Base-by-base conservation (phyloP, 805 yeast genomes). In the Kuraishia capsulata region DNA sequence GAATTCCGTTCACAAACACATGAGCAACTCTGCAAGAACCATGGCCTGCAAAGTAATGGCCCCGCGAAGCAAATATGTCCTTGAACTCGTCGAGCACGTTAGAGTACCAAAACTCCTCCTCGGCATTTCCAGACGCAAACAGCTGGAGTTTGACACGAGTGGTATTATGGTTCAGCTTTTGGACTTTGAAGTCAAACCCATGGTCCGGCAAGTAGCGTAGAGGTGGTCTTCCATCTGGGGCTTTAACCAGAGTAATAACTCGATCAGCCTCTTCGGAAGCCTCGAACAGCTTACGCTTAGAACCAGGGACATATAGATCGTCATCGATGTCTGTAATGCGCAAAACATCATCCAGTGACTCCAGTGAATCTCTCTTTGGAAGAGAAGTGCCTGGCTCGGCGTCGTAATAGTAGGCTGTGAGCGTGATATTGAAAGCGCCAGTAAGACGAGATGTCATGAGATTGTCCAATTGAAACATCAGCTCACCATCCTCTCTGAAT, bases 61-160 rank as follows among this genome's bases (percentile, higher is more conserved):
- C 71, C 18, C 59, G 49, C 2, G 50, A 44, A 2, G 47, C 51
- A 44, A 74, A 76, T n/a, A 49, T 48, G 30, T 62, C 52, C n/a
- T 54, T 57, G 44, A 57, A 67, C 34, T 62, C 52, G 46, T 77
- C 83, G 32, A 80, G 42, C 14, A 63, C 51, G 45, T 83, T 81
- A 3, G 77, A 57, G 56, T 79, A 87, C 94, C 94, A 86, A 49
- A 83, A 82, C 54, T 87, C 95, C 57, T 86, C 96, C 26, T 71
- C 76, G 3, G 79, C 81, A 49, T 81, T 84, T 2, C 92, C 95
- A 16, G 84, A 73, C 10, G 81, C 75, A 45, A 75, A 77, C 4
- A 86, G 53, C 9, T 80, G 69, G 24, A 85, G 53, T 41, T 60
- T 62, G 34, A 77, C 75, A 42, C 77, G 66, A 2, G 86, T 76